A percentile compares a stretch with the other conserved stretches of the same genome.
These are phyloP conservation scores for Phaseolus lunatus DNA, from an alignment of 306 rosid genomes.

Conservation along the genomic window DNA sequence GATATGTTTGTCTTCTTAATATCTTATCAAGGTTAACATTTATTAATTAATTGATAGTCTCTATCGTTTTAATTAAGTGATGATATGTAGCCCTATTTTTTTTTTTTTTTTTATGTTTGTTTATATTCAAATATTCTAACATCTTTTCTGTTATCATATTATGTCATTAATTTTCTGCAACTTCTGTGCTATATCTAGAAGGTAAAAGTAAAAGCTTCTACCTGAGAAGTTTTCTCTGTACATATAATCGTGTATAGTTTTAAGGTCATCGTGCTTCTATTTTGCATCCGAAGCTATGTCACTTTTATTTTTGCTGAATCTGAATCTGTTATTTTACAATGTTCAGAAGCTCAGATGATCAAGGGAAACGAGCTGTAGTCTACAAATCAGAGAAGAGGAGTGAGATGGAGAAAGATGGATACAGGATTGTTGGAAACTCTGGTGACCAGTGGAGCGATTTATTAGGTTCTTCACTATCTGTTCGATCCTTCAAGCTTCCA, in stretches of 20 bases:
- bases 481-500: slow-evolving; percentile 91
- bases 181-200: slow-evolving; percentile 4
- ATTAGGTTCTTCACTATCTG: slow-evolving; percentile 64
- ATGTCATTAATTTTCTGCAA: slow-evolving; percentile 11
- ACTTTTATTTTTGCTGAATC: slow-evolving; percentile 20
- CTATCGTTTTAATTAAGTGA: neutral
- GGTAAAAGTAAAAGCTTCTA: neutral
- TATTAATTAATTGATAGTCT: slow-evolving; percentile 2
- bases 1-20: slow-evolving; percentile 2
- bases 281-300: slow-evolving; percentile 32
- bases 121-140: neutral
- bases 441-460: slow-evolving; percentile 99
- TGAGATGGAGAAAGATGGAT: slow-evolving; percentile 82
- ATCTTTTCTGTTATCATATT: neutral
- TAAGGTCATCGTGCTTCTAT: slow-evolving; percentile 17
- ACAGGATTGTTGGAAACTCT: slow-evolving; percentile 81
- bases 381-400: slow-evolving; percentile 88
- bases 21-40: neutral
- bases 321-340: slow-evolving; percentile 36
- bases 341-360: slow-evolving; percentile 72
- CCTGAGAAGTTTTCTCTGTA: neutral
- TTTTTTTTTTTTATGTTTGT: neutral
- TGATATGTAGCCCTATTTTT: neutral
- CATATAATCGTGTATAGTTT: neutral
- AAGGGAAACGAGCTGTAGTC: slow-evolving; percentile 60